Evolutionary conservation across 2,329 filamentous ascomycete genomes (phyloP).

Genomic region (Ceratocystis cubensis): DNA sequence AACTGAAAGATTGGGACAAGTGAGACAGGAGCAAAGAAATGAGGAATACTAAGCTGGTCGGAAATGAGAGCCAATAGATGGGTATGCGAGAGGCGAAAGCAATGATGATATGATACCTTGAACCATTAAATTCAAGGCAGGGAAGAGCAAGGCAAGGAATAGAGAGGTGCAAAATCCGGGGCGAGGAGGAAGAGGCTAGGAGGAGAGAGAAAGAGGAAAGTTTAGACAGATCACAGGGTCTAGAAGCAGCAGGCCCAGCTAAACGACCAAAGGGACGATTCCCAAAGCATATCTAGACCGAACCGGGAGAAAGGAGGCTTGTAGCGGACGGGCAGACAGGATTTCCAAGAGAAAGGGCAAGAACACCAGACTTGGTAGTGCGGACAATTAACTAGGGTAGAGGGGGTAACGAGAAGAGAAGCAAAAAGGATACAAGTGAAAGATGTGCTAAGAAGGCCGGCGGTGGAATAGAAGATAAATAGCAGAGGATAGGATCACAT

Average conservation of each 20-base stretch:
- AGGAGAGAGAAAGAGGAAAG: slow-evolving; percentile 8
- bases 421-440: neutral
- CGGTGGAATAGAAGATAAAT: neutral
- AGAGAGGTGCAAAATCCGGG: neutral
- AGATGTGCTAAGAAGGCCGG: neutral
- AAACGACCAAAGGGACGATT: neutral
- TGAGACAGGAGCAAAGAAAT: slow-evolving; percentile 8
- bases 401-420: neutral
- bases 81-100: too few species aligned
- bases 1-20: neutral
- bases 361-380: neutral
- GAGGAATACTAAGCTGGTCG: neutral
- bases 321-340: neutral
- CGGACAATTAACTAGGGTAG: neutral
- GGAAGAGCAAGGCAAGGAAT: neutral
- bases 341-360: neutral
- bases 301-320: neutral
- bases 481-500: neutral
- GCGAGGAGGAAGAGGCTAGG: neutral
- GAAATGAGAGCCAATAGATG: slow-evolving; percentile 4
- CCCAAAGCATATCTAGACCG: neutral
- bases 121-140: neutral
- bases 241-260: neutral
- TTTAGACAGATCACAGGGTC: slow-evolving; percentile 9
- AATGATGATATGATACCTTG: neutral